Evolutionary conservation across 176 grass and related monocot species (phyloP).

Genomic region (Urochloa ruziziensis): DNA sequence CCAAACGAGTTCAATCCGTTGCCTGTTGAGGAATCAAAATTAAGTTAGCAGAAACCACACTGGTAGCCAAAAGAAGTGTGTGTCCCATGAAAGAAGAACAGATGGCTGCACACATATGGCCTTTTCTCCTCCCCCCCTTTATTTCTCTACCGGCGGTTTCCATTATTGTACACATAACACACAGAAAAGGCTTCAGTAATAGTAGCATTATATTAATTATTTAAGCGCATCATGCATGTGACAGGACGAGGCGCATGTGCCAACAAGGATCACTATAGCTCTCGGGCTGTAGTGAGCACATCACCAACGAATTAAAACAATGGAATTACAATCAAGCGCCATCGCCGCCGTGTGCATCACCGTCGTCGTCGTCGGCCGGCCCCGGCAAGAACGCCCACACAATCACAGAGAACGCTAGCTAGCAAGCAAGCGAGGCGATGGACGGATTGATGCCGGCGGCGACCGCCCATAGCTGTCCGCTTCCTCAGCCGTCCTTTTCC

Average conservation of each 20-base stretch:
- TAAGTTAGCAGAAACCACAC: neutral
- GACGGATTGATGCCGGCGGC: constrained; percentile 21
- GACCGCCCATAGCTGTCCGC: constrained; percentile 38
- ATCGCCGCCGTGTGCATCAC: neutral
- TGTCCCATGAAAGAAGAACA: constrained; percentile 11
- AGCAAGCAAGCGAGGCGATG: neutral
- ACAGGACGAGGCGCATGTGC: neutral
- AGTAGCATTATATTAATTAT: no score
- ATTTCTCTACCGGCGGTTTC: neutral
- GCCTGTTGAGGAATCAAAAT: neutral
- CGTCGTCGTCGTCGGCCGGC: neutral
- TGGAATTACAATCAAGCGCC: neutral
- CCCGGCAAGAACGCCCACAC: neutral
- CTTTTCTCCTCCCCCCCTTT: neutral
- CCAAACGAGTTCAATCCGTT: neutral
- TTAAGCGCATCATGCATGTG: neutral
- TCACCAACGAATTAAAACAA: neutral
- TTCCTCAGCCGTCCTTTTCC: constrained; percentile 37
- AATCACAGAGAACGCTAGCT: no score
- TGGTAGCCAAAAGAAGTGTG: neutral
- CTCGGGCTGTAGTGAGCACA: no score
- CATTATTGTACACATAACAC: neutral
- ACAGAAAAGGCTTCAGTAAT: neutral
- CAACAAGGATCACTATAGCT: neutral
- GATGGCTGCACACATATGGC: neutral